These are phyloP conservation scores for Candida chauliodis DNA, from an alignment of 805 yeast species.

Conservation along the genomic window DNA sequence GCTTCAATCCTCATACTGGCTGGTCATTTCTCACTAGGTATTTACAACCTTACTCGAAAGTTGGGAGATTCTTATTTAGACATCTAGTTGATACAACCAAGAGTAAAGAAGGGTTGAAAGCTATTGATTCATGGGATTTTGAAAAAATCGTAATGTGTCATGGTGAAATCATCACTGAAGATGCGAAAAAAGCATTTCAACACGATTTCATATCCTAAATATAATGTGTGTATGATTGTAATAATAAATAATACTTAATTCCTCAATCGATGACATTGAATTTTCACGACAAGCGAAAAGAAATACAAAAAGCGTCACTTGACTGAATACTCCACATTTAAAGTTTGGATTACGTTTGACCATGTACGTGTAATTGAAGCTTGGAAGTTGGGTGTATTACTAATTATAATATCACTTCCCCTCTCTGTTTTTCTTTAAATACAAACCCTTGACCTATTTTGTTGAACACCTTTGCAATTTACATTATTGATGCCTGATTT, in stretches of 20 bases:
- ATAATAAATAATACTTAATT: background rate
- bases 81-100: conserved; percentile 16
- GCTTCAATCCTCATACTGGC: conserved; percentile 43
- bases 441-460: too few species aligned
- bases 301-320: too few species aligned
- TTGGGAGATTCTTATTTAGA: conserved; percentile 31
- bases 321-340: too few species aligned
- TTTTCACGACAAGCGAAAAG: too few species aligned
- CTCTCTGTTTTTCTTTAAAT: too few species aligned
- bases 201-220: conserved; percentile 11
- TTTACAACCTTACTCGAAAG: conserved; percentile 37
- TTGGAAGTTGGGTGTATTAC: too few species aligned
- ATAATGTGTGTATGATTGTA: background rate
- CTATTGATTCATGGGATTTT: conserved; percentile 41
- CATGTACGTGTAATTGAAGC: too few species aligned
- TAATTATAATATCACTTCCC: too few species aligned
- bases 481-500: conserved; percentile 36
- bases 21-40: conserved; percentile 36
- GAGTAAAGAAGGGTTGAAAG: conserved; percentile 20
- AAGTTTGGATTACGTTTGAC: too few species aligned
- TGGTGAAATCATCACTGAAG: conserved; percentile 51
- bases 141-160: conserved; percentile 55
- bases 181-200: conserved; percentile 27
- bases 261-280: background rate
- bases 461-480: too few species aligned